Conservation (phyloP, 345 rosid species). For the Ceriops zippeliana region DNA sequence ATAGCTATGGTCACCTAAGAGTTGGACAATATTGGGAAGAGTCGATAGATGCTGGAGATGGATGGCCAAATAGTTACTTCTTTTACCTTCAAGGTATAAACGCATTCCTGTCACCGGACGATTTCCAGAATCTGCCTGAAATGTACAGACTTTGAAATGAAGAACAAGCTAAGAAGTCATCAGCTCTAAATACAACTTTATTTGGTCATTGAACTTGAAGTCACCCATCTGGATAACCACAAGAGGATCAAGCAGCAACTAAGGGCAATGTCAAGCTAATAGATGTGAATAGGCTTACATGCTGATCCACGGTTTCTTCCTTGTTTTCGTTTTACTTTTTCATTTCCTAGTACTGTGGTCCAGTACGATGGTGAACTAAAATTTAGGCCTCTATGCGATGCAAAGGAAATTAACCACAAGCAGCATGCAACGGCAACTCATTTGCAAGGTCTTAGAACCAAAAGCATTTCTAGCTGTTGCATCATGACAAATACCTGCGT, state of each 20-base stretch:
- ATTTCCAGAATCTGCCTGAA: slow-evolving; percentile 75
- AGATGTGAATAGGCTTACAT: neutral
- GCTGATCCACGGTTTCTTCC: too few relatives aligned
- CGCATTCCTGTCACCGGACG: slow-evolving; percentile 88
- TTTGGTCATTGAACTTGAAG: neutral
- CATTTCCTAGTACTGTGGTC: too few relatives aligned
- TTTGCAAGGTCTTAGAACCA: slow-evolving; percentile 4
- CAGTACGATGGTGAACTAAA: too few relatives aligned
- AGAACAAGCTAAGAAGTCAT: slow-evolving; percentile 8
- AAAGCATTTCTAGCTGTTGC: slow-evolving; percentile 5
- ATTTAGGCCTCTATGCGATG: too few relatives aligned
- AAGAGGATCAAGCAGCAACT: neutral
- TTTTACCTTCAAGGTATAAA: slow-evolving; percentile 87
- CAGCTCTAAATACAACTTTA: slow-evolving; percentile 4
- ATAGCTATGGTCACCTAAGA: slow-evolving; percentile 52
- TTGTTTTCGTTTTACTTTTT: too few relatives aligned
- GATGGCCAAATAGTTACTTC: slow-evolving; percentile 77
- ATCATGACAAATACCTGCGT: slow-evolving; percentile 39
- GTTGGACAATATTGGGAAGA: slow-evolving; percentile 56
- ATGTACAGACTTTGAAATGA: neutral
- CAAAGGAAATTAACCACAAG: neutral
- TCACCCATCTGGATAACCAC: neutral
- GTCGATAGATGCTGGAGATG: slow-evolving; percentile 86
- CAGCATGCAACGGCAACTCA: neutral
- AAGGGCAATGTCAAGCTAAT: neutral